Evolutionary conservation across 306 rosid genomes (phyloP), one percentile per base, ranked within the genome.

Genomic region (Prunus mume): DNA sequence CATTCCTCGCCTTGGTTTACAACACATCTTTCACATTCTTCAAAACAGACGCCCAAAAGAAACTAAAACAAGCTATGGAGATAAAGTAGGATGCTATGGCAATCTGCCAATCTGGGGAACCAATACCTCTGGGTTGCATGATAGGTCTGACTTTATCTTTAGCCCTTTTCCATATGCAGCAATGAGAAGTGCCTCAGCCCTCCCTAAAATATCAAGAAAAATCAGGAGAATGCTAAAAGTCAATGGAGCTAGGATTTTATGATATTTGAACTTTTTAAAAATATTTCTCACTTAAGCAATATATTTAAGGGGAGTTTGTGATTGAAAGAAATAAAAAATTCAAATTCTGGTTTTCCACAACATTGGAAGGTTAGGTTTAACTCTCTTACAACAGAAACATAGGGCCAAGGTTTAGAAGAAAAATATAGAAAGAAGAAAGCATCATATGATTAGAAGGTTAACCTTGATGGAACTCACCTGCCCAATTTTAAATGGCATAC

Each of bases 181-280:
- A 83, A 93, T 93, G 74, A 93, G 92, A 69, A 93, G 78, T 71
- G 98, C 98, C 76, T 93, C 98, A 58, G 98, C 98, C 87, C 98
- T 91, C 77, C 98, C 98, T 93, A 71, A 79, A 83, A 81, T 11
- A 80, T 62, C 38, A 65, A 54, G 67, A 76, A 54, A 74, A 38
- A 58, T 57, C 38, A 20, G 18, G 12, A 28, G 27, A 68, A 67
- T 55, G 60, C 13, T 68, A 17, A 68, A 77, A 75, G 61, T 72
- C 19, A 50, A 34, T 15, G 68, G 22, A 65, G 68, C 56, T 14
- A 41, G 54, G 28, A 38, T n/a, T 9, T 2, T 25, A 11, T 0
- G 30, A 69, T n/a, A 45, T 41, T 43, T 13, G 8, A 34, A 34
- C 11, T 15, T 6, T 65, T 41, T 4, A 19, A 9, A 65, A 65